These are phyloP conservation scores for Chaetothyriales sp. DNA, from an alignment of 2,329 filamentous ascomycete species.

Conservation along the genomic window DNA sequence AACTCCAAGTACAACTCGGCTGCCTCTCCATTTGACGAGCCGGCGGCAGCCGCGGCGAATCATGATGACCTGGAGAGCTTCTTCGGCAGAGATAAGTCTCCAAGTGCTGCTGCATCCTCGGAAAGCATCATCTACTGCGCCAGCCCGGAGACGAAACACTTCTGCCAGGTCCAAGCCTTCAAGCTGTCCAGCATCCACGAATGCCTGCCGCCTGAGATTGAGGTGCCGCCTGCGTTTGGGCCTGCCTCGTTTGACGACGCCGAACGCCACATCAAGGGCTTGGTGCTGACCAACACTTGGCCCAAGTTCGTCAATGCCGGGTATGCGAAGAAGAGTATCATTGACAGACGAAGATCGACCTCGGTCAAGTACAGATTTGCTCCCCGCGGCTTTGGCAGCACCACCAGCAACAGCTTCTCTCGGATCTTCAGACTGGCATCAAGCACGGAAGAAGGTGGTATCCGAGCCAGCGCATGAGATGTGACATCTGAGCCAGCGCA, in stretches of 20 bases:
- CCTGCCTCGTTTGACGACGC: slow-evolving; percentile 43
- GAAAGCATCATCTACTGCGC: slow-evolving; percentile 3
- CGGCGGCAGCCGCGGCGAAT: slow-evolving; percentile 13
- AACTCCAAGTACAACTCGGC: slow-evolving; percentile 29
- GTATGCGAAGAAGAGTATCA: slow-evolving; percentile 12
- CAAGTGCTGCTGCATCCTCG: slow-evolving; percentile 8
- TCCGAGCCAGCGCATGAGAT: background rate
- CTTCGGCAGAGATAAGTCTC: slow-evolving; percentile 6
- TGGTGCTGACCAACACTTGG: slow-evolving; percentile 56
- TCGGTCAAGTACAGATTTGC: background rate
- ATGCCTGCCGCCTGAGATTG: slow-evolving; percentile 22
- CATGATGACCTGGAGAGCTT: slow-evolving; percentile 16
- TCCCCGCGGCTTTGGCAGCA: background rate
- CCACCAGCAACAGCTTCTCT: background rate
- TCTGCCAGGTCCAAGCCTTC: slow-evolving; percentile 9
- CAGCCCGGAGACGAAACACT: background rate
- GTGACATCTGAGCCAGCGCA: no score
- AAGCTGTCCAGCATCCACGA: slow-evolving; percentile 19
- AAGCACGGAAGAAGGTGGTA: background rate
- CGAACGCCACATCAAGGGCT: slow-evolving; percentile 47
- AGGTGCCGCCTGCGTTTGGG: slow-evolving; percentile 33
- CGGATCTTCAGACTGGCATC: background rate
- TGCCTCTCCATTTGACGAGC: slow-evolving; percentile 22
- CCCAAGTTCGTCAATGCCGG: slow-evolving; percentile 26
- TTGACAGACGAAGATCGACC: background rate